A percentile compares a stretch with the other conserved stretches of the same genome.
Conservation (phyloP, 306 rosid species). For the Quercus robur region DNA sequence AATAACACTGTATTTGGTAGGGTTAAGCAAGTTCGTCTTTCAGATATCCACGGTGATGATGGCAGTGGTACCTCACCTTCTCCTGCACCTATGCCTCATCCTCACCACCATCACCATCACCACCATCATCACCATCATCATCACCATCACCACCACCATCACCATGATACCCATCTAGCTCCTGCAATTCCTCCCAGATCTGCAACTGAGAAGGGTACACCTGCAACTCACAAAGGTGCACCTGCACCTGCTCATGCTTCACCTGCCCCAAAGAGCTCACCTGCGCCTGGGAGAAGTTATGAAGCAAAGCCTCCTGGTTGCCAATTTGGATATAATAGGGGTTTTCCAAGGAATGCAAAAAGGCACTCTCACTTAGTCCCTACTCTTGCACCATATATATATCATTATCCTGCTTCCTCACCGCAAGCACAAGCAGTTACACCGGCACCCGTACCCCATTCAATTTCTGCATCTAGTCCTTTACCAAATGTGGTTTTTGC, state of each 20-base stretch:
- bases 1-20: slow-evolving; percentile 79
- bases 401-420: slow-evolving; percentile 34
- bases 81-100: slow-evolving; percentile 69
- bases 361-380: slow-evolving; percentile 47
- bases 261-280: slow-evolving; percentile 37
- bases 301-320: slow-evolving; percentile 67
- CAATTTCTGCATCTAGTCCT: slow-evolving; percentile 66
- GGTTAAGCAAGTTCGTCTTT: slow-evolving; percentile 90
- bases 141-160: slow-evolving; percentile 53
- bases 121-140: slow-evolving; percentile 44
- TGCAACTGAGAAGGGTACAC: slow-evolving; percentile 21
- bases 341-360: slow-evolving; percentile 37
- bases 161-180: slow-evolving; percentile 29
- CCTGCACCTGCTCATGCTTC: slow-evolving; percentile 46
- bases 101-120: slow-evolving; percentile 30
- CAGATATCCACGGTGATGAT: slow-evolving; percentile 59
- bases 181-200: slow-evolving; percentile 61
- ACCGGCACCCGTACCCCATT: slow-evolving; percentile 38
- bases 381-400: slow-evolving; percentile 41
- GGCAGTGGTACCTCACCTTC: slow-evolving; percentile 41
- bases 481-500: slow-evolving; percentile 70
- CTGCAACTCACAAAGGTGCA: slow-evolving; percentile 27
- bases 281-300: slow-evolving; percentile 44
- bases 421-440: slow-evolving; percentile 46
- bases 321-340: slow-evolving; percentile 36